A percentile compares a stretch with the other conserved stretches of the same genome.
These are phyloP conservation scores for Pontederia paniculata DNA, from an alignment of 176 grass and related monocot species.

Conservation along the genomic window DNA sequence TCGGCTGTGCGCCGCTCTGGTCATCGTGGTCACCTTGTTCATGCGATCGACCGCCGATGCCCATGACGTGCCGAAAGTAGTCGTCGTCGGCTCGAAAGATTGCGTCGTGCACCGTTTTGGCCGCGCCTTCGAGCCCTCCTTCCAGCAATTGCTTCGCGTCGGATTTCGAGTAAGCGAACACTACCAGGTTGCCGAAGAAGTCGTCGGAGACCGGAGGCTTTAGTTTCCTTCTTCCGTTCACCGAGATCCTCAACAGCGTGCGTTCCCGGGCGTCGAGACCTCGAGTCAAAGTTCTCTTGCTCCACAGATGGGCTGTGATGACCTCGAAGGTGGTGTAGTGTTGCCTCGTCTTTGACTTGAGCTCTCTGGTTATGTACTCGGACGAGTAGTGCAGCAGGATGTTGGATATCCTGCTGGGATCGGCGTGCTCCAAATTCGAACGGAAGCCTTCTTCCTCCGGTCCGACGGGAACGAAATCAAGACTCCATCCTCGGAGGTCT, in stretches of 20 bases:
- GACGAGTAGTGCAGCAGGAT: not conserved
- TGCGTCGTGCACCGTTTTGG: not conserved
- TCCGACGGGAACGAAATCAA: not conserved
- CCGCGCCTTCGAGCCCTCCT: no score
- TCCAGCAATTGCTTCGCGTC: no score
- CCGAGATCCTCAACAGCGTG: not conserved
- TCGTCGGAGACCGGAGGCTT: not conserved
- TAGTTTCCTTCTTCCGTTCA: not conserved
- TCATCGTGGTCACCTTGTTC: not conserved
- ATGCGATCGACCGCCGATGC: not conserved
- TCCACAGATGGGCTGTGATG: not conserved
- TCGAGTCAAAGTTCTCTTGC: not conserved
- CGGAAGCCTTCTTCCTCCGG: not conserved
- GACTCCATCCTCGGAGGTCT: conserved; percentile 5
- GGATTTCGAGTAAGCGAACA: no score
- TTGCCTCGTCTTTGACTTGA: not conserved
- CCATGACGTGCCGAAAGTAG: not conserved
- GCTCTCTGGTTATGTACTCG: not conserved
- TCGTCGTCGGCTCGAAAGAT: not conserved
- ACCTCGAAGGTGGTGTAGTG: not conserved
- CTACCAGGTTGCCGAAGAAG: not conserved
- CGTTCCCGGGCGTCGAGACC: not conserved
- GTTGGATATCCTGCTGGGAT: not conserved
- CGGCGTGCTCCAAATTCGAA: not conserved
- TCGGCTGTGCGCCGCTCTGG: not conserved